Percentiles rank a stretch among this genome's conserved stretches.
These are phyloP conservation scores for Ophiobolus disseminans DNA, from an alignment of 2,329 filamentous ascomycete genomes.

Conservation along the genomic window DNA sequence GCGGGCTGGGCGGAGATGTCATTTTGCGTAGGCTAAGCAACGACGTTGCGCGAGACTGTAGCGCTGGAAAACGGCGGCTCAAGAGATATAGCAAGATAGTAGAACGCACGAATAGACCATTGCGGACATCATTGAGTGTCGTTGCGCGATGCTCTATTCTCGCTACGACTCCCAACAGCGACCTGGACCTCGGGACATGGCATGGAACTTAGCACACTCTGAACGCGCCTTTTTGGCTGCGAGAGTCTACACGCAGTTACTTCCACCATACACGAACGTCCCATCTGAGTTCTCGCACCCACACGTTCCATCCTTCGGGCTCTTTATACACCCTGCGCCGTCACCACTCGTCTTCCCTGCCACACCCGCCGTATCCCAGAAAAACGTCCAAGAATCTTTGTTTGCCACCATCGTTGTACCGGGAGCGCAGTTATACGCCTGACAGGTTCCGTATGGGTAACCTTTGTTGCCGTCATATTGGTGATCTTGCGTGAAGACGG, in stretches of 20 bases:
- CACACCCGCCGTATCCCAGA: conserved; percentile 27
- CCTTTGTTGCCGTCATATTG: conserved; percentile 54
- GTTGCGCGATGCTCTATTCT: too few species aligned
- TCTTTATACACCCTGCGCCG: conserved; percentile 38
- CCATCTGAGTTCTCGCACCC: conserved; percentile 37
- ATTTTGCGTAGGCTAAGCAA: conserved; percentile 11
- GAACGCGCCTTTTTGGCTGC: too few species aligned
- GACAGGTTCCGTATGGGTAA: conserved; percentile 57
- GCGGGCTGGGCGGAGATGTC: conserved; percentile 16
- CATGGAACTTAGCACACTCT: too few species aligned
- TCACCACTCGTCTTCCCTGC: conserved; percentile 26
- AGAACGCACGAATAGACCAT: too few species aligned
- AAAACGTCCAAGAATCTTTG: conserved; percentile 32
- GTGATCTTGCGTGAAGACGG: conserved; percentile 55
- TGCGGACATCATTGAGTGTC: too few species aligned
- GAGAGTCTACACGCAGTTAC: conserved; percentile 9
- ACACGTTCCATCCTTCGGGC: conserved; percentile 30
- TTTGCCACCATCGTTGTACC: conserved; percentile 21
- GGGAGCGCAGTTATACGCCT: conserved; percentile 33
- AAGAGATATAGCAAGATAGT: neutral
- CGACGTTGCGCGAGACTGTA: neutral
- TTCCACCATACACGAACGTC: conserved; percentile 27
- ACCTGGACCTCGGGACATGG: too few species aligned
- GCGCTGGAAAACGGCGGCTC: conserved; percentile 9
- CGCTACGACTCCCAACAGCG: too few species aligned